Conservation (phyloP, 2,329 filamentous ascomycete genomes). For the Trichoderma brevicompactum region DNA sequence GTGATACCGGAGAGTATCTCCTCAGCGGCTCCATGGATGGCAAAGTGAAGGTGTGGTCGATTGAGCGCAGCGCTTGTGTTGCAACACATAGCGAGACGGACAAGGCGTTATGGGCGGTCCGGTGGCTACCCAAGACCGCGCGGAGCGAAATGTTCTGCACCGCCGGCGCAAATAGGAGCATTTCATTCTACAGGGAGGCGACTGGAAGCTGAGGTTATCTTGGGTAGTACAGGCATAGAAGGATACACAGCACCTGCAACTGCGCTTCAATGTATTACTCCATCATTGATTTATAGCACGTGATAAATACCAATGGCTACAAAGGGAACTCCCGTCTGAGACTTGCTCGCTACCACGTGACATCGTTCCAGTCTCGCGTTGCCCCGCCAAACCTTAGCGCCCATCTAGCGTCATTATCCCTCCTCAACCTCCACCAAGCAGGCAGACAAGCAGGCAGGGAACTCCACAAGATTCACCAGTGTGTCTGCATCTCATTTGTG, state of each 20-base stretch:
- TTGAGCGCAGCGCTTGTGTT: slow-evolving; percentile 82
- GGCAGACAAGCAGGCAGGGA: not conserved
- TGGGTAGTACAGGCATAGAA: not conserved
- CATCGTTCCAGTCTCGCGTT: slow-evolving; percentile 55
- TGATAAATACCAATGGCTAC: slow-evolving; percentile 24
- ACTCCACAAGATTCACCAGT: slow-evolving; percentile 12
- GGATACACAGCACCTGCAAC: not conserved
- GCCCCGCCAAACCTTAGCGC: slow-evolving; percentile 53
- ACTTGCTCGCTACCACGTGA: slow-evolving; percentile 48
- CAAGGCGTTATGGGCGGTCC: slow-evolving; percentile 80
- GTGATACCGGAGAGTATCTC: slow-evolving; percentile 86
- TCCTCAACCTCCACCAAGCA: slow-evolving; percentile 1
- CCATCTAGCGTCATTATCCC: slow-evolving; percentile 1
- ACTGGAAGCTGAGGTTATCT: slow-evolving; percentile 60
- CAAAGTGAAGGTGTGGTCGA: slow-evolving; percentile 94
- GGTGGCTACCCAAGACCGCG: slow-evolving; percentile 76
- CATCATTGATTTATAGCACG: not conserved
- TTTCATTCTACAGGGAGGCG: slow-evolving; percentile 85
- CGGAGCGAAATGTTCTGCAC: slow-evolving; percentile 76
- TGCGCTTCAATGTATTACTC: not conserved
- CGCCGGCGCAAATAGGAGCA: slow-evolving; percentile 73
- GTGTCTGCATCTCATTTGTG: slow-evolving; percentile 11
- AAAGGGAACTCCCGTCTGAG: not conserved
- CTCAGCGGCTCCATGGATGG: slow-evolving; percentile 89
- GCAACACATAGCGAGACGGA: slow-evolving; percentile 93